A percentile compares a stretch with the other conserved stretches of the same genome.
These are phyloP conservation scores for Nakazawaea pomicola DNA, from an alignment of 805 yeast species.

Conservation along the genomic window DNA sequence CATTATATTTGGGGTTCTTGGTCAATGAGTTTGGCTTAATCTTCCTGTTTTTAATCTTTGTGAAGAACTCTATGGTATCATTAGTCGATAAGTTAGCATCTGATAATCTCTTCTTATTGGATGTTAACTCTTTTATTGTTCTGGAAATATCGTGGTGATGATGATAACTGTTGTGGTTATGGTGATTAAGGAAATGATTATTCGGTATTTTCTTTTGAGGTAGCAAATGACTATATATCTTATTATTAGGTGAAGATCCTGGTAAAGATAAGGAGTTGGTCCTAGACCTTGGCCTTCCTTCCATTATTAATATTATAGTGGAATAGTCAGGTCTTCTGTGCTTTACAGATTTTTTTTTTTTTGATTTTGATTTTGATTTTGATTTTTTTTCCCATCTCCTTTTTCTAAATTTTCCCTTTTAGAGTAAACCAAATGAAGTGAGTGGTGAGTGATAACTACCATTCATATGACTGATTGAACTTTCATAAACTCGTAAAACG, in stretches of 20 bases:
- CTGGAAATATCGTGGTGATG: constrained; percentile 5
- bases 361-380: no score
- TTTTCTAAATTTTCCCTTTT: no score
- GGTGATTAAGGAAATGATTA: no score
- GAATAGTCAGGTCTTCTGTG: no score
- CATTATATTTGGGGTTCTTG: constrained; percentile 6
- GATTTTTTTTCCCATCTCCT: no score
- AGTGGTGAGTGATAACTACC: no score
- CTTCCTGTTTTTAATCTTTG: constrained; percentile 8
- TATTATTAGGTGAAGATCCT: neutral
- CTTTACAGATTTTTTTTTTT: no score
- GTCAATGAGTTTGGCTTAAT: constrained; percentile 3
- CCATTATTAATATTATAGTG: no score
- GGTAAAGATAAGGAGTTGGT: neutral
- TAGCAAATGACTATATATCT: neutral
- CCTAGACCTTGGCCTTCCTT: neutral
- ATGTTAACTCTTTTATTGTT: constrained; percentile 9
- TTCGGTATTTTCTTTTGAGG: neutral
- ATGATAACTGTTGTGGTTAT: neutral
- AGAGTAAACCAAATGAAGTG: no score
- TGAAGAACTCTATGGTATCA: constrained; percentile 12
- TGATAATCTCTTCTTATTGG: constrained; percentile 10
- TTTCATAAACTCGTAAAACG: no score
- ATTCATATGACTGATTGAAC: no score
- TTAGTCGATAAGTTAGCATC: constrained; percentile 6